These are phyloP conservation scores for Rugonectria rugulosa DNA, from an alignment of 2,329 filamentous ascomycete genomes.

Conservation along the genomic window DNA sequence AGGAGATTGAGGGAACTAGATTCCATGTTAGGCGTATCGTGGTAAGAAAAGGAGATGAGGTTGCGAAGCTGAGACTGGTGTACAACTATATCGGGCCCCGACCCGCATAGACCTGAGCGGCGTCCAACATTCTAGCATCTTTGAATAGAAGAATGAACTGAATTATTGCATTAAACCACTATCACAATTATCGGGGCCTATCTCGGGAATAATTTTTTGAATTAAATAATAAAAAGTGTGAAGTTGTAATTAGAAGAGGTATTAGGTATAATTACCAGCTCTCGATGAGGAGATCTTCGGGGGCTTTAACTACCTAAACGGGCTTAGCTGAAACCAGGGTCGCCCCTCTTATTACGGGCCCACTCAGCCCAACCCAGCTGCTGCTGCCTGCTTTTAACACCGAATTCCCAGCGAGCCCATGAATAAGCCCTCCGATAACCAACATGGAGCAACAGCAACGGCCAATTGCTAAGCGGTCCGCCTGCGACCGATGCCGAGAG, in stretches of 20 bases:
- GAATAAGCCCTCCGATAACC: not conserved
- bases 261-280: too few relatives aligned
- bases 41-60: not conserved
- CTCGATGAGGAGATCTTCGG: too few relatives aligned
- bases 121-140: not conserved
- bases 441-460: not conserved
- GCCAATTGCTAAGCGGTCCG: slow-evolving; percentile 13
- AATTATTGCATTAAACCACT: not conserved
- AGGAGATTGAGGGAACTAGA: slow-evolving; percentile 4
- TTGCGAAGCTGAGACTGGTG: slow-evolving; percentile 1
- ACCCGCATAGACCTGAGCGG: not conserved
- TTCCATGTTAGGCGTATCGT: slow-evolving; percentile 1
- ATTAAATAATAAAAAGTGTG: too few relatives aligned
- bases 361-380: too few relatives aligned
- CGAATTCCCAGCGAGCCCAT: too few relatives aligned
- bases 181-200: not conserved
- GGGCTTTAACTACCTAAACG: too few relatives aligned
- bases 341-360: too few relatives aligned
- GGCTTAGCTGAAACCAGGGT: too few relatives aligned
- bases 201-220: not conserved
- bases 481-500: slow-evolving; percentile 22
- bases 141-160: not conserved
- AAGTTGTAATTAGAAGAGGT: too few relatives aligned
- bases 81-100: not conserved
- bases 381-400: too few relatives aligned